Conservation (phyloP, 2,329 filamentous ascomycete genomes). For the Lasiodiplodia citricola region DNA sequence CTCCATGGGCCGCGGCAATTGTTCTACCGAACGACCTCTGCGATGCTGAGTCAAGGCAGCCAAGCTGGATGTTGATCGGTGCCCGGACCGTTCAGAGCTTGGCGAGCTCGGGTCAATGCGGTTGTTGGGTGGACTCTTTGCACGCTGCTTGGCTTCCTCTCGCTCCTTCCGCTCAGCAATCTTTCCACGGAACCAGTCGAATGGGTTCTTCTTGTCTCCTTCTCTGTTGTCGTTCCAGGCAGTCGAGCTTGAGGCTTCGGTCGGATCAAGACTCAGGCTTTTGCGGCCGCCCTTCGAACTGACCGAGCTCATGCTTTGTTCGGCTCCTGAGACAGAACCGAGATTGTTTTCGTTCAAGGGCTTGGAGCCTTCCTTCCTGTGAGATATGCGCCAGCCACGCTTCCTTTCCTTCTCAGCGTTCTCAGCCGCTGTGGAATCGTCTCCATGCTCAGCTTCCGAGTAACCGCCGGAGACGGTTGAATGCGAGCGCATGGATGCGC, state of each 20-base stretch:
- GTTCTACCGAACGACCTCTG: slow-evolving; percentile 21
- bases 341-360: slow-evolving; percentile 41
- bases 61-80: slow-evolving; percentile 21
- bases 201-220: slow-evolving; percentile 63
- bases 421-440: slow-evolving; percentile 57
- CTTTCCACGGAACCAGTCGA: slow-evolving; percentile 70
- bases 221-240: slow-evolving; percentile 42
- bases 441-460: slow-evolving; percentile 77
- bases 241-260: slow-evolving; percentile 33
- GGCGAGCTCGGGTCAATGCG: slow-evolving; percentile 9
- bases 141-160: slow-evolving; percentile 58
- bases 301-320: slow-evolving; percentile 48
- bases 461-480: slow-evolving; percentile 72
- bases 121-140: slow-evolving; percentile 55
- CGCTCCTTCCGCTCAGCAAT: slow-evolving; percentile 63
- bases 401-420: slow-evolving; percentile 58
- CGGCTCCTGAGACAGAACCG: slow-evolving; percentile 43
- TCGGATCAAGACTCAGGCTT: slow-evolving; percentile 18
- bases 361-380: slow-evolving; percentile 40
- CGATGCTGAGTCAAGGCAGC: slow-evolving; percentile 21
- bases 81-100: slow-evolving; percentile 13
- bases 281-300: slow-evolving; percentile 28
- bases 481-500: slow-evolving; percentile 75
- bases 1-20: slow-evolving; percentile 2
- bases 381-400: slow-evolving; percentile 72